phyloP scores from a whole-genome alignment of 2,329 filamentous ascomycete genomes.

The Fusarium sp. region DNA sequence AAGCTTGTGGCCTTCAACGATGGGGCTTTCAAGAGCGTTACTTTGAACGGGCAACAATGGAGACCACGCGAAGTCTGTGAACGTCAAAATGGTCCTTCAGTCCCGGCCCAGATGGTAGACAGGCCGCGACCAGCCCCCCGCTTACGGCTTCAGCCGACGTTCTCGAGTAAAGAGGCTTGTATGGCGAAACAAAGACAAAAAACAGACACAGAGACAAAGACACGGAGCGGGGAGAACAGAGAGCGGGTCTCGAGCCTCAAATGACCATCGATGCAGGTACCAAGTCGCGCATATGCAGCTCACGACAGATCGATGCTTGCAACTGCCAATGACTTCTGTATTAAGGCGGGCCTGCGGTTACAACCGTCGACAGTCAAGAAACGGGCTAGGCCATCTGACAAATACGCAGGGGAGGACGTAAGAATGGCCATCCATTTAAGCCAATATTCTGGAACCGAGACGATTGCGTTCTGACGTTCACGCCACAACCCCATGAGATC shows the following conservation, averaged over 20 bases:
- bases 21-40: conserved; percentile 18
- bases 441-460: conserved; percentile 31
- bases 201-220: neutral
- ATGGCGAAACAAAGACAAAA: conserved; percentile 16
- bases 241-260: conserved; percentile 7
- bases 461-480: conserved; percentile 26
- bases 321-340: conserved; percentile 4
- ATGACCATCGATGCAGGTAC: conserved; percentile 24
- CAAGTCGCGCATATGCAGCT: conserved; percentile 18
- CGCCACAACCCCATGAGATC: conserved; percentile 16
- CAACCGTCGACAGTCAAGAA: conserved; percentile 14
- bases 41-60: conserved; percentile 13
- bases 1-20: conserved; percentile 30
- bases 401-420: conserved; percentile 8
- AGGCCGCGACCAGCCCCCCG: conserved; percentile 5
- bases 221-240: conserved; percentile 9
- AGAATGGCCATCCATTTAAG: conserved; percentile 1
- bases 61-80: neutral
- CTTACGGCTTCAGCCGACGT: conserved; percentile 17
- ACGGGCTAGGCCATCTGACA: conserved; percentile 16
- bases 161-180: conserved; percentile 33
- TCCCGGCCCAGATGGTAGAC: neutral
- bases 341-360: conserved; percentile 10
- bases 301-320: conserved; percentile 12
- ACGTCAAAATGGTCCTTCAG: conserved; percentile 4